Conservation (phyloP, 177 flowering plant genomes). For the Vitis hybrid region DNA sequence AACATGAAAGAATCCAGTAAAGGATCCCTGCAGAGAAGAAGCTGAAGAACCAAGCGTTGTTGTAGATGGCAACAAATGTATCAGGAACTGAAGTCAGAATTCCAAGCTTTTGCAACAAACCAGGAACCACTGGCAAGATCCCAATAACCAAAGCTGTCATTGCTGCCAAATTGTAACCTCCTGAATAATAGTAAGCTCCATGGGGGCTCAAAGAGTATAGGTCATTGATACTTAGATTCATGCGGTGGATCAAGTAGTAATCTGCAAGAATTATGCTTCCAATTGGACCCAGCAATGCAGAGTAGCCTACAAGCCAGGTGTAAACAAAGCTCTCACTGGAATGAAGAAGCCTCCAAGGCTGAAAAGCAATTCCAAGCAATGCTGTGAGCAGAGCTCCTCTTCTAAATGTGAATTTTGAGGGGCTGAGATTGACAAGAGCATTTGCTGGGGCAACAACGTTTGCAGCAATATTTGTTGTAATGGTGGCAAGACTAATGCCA, state of each 20-base stretch:
- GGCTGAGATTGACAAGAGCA: slow-evolving; percentile 81
- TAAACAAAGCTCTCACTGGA: slow-evolving; percentile 90
- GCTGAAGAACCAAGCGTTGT: slow-evolving; percentile 87
- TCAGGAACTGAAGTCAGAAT: slow-evolving; percentile 33
- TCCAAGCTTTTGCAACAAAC: slow-evolving; percentile 73
- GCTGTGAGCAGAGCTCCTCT: slow-evolving; percentile 78
- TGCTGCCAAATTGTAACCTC: slow-evolving; percentile 76
- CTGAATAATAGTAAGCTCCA: slow-evolving; percentile 63
- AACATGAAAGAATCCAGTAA: slow-evolving; percentile 54
- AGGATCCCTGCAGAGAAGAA: slow-evolving; percentile 61
- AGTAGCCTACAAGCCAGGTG: slow-evolving; percentile 90
- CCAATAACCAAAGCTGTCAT: slow-evolving; percentile 59
- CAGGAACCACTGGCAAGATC: slow-evolving; percentile 84
- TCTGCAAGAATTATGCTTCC: slow-evolving; percentile 73
- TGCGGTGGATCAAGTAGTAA: slow-evolving; percentile 59
- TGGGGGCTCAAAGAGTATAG: slow-evolving; percentile 57
- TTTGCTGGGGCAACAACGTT: slow-evolving; percentile 95
- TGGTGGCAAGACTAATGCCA: slow-evolving; percentile 75
- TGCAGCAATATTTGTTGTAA: slow-evolving; percentile 90
- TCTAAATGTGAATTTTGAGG: slow-evolving; percentile 66
- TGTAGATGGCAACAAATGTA: slow-evolving; percentile 45
- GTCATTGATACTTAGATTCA: slow-evolving; percentile 44
- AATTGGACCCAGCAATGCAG: slow-evolving; percentile 85
- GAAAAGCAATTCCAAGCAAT: slow-evolving; percentile 70
- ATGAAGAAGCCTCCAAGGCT: slow-evolving; percentile 85